Conservation (phyloP, 768 basidiomycete species). For the Tubosaeta sp. region DNA sequence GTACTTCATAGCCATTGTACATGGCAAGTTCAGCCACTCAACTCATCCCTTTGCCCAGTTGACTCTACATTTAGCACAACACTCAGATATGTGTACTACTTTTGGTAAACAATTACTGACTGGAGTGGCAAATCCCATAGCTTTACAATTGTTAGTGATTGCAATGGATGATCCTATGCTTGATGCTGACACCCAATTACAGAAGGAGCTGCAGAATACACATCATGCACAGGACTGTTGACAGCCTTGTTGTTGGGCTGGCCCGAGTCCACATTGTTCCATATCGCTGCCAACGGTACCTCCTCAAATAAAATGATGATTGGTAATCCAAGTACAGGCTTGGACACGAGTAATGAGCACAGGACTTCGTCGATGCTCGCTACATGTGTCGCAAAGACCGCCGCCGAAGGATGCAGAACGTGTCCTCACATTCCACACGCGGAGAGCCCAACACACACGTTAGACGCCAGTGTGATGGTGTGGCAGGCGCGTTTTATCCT, state of each 20-base stretch:
- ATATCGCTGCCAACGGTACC: conserved; percentile 48
- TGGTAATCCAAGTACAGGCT: conserved; percentile 45
- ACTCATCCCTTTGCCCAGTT: too few relatives aligned
- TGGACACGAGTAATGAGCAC: conserved; percentile 49
- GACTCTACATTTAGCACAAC: too few relatives aligned
- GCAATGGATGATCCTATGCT: background rate
- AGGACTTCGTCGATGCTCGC: conserved; percentile 55
- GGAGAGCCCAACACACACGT: background rate
- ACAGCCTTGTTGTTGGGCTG: conserved; percentile 53
- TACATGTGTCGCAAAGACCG: conserved; percentile 56
- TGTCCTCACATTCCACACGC: conserved; percentile 1
- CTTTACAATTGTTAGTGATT: conserved; percentile 28
- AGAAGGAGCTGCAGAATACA: conserved; percentile 65
- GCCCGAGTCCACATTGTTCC: conserved; percentile 57
- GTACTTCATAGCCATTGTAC: too few relatives aligned
- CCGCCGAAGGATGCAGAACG: conserved; percentile 65
- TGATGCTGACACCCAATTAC: background rate
- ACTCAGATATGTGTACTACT: too few relatives aligned
- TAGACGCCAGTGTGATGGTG: conserved; percentile 39
- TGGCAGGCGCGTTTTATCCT: too few relatives aligned
- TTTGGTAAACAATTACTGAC: too few relatives aligned
- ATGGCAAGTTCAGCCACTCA: too few relatives aligned
- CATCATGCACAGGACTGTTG: conserved; percentile 57
- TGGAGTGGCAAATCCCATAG: too few relatives aligned
- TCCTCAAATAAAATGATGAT: conserved; percentile 50